phyloP scores from a whole-genome alignment of 1,139 yeast genomes.

The Pichia inconspicua region DNA sequence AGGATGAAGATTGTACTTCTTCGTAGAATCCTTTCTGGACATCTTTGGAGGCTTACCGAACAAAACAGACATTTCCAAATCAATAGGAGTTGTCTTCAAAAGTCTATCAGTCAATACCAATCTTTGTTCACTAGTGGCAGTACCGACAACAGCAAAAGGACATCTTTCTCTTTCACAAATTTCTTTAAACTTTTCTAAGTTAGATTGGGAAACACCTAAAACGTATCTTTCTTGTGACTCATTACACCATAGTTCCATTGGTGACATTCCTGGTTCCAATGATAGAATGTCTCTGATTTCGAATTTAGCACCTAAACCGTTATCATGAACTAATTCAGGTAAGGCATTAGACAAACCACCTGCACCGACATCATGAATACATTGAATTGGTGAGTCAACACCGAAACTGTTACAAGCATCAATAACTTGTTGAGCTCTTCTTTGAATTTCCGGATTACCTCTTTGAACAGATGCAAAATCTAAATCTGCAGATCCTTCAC shows the following conservation, averaged over 20 bases:
- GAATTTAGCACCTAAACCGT: constrained; percentile 87
- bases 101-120: constrained; percentile 74
- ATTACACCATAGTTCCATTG: constrained; percentile 99
- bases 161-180: constrained; percentile 96
- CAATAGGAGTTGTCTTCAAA: constrained; percentile 78
- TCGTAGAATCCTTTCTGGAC: constrained; percentile 70
- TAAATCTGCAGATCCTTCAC: constrained; percentile 90
- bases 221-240: constrained; percentile 99
- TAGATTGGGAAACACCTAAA: constrained; percentile 79
- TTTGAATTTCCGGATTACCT: constrained; percentile 98
- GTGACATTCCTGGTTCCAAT: constrained; percentile 97
- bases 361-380: constrained; percentile 98
- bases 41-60: constrained; percentile 97
- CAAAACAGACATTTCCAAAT: constrained; percentile 91
- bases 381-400: constrained; percentile 76
- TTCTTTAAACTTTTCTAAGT: constrained; percentile 60
- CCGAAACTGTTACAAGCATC: constrained; percentile 89
- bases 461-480: constrained; percentile 99
- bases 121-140: constrained; percentile 81
- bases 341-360: constrained; percentile 97
- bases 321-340: constrained; percentile 96
- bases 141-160: constrained; percentile 91
- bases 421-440: constrained; percentile 97
- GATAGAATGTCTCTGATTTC: constrained; percentile 87
- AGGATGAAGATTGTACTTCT: constrained; percentile 50